A percentile compares a stretch with the other conserved stretches of the same genome.
Evolutionary conservation across 257 asterid species (phyloP).

Genomic region (Nicotiana benthamiana): DNA sequence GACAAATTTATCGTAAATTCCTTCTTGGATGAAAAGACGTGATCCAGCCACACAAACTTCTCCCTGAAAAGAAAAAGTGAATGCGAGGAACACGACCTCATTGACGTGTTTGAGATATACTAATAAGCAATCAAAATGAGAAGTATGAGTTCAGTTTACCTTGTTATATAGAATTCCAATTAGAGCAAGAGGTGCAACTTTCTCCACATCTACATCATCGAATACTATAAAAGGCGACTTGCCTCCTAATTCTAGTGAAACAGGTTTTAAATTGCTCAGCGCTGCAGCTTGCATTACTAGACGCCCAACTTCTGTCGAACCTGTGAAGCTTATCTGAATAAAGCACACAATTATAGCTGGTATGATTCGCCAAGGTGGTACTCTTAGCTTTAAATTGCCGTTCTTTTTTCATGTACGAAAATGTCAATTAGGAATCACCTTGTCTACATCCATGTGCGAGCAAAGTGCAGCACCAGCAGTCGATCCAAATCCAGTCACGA

Average conservation of each 20-base stretch:
- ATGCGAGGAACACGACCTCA: neutral
- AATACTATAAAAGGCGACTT: slow-evolving; percentile 33
- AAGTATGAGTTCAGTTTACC: slow-evolving; percentile 3
- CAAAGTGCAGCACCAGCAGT: slow-evolving; percentile 38
- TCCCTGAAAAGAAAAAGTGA: slow-evolving; percentile 16
- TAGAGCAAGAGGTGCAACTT: slow-evolving; percentile 23
- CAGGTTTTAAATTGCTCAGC: slow-evolving; percentile 35
- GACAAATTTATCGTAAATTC: slow-evolving; percentile 29
- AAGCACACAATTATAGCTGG: neutral
- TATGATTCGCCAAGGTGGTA: neutral
- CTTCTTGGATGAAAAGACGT: slow-evolving; percentile 37
- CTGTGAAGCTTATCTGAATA: slow-evolving; percentile 36
- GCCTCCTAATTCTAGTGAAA: slow-evolving; percentile 38
- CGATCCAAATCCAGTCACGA: slow-evolving; percentile 35
- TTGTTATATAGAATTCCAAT: slow-evolving; percentile 25
- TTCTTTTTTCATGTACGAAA: neutral
- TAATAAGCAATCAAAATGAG: neutral
- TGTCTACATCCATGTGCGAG: slow-evolving; percentile 42
- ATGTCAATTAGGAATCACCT: slow-evolving; percentile 12
- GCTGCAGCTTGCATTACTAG: slow-evolving; percentile 43
- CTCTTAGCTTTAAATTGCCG: neutral
- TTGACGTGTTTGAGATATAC: neutral
- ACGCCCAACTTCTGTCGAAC: slow-evolving; percentile 41
- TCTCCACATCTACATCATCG: slow-evolving; percentile 36
- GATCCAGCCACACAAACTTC: slow-evolving; percentile 45